Conservation (phyloP, 129 eudicot genomes). For the Lactuca sativa region DNA sequence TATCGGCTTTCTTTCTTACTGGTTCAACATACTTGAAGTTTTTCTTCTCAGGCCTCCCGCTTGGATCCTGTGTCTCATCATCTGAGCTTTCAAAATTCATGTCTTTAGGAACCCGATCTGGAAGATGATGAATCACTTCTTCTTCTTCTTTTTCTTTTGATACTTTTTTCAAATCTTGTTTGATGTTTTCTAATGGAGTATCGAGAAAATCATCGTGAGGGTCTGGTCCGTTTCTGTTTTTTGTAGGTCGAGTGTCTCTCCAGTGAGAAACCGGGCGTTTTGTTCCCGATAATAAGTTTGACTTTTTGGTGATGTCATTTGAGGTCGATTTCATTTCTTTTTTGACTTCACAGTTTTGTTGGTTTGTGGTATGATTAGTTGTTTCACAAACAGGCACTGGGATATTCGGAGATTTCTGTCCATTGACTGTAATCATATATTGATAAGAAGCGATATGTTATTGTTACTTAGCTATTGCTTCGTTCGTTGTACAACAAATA, state of each 20-base stretch:
- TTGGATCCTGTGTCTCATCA: constrained; percentile 77
- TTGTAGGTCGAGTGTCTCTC: constrained; percentile 88
- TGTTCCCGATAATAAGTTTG: constrained; percentile 55
- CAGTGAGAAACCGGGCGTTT: constrained; percentile 84
- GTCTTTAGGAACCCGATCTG: constrained; percentile 47
- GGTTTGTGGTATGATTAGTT: constrained; percentile 30
- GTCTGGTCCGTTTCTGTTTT: constrained; percentile 72
- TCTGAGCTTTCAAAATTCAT: constrained; percentile 58
- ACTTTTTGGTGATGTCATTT: constrained; percentile 26
- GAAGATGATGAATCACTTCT: constrained; percentile 42
- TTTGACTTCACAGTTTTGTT: constrained; percentile 38
- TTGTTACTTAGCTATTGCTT: neutral
- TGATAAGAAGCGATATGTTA: constrained; percentile 6
- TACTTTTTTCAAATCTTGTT: constrained; percentile 47
- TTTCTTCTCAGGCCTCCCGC: constrained; percentile 36
- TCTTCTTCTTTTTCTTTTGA: constrained; percentile 36
- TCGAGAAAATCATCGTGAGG: constrained; percentile 94
- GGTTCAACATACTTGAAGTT: constrained; percentile 90
- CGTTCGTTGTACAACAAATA: too few relatives aligned
- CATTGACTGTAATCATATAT: constrained; percentile 35
- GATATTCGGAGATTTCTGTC: constrained; percentile 30
- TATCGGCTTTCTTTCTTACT: constrained; percentile 77
- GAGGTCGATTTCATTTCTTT: constrained; percentile 33
- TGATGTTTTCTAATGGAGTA: constrained; percentile 82
- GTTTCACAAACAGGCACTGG: constrained; percentile 35